Conservation (phyloP, 164 flowering plant species). For the Berberis vulgaris region DNA sequence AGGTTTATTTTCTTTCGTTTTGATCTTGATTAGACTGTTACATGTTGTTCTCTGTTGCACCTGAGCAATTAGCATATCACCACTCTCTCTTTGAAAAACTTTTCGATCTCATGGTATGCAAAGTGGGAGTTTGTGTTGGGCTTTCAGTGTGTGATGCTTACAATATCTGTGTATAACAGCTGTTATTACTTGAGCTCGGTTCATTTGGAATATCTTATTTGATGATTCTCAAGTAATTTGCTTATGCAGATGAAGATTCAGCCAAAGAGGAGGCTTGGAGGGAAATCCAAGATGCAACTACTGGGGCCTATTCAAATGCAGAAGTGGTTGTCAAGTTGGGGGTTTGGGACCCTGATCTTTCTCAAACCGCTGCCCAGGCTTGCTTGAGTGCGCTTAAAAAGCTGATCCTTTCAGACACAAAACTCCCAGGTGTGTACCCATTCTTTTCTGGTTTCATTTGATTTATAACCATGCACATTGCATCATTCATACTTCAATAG, state of each 20-base stretch:
- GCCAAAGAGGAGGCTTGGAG: constrained; percentile 69
- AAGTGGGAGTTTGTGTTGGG: background rate
- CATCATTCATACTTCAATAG: background rate
- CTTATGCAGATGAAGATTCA: constrained; percentile 59
- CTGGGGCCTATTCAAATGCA: constrained; percentile 57
- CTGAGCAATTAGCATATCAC: background rate
- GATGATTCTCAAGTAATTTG: background rate
- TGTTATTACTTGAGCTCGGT: background rate
- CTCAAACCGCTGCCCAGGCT: constrained; percentile 48
- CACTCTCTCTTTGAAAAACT: background rate
- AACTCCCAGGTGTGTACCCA: constrained; percentile 64
- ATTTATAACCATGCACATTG: background rate
- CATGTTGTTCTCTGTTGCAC: no score
- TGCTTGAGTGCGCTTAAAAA: constrained; percentile 80
- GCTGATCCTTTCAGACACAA: constrained; percentile 64
- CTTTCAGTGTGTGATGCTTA: background rate
- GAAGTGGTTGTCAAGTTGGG: constrained; percentile 81
- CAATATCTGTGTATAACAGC: background rate
- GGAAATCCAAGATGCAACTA: constrained; percentile 35
- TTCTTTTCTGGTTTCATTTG: background rate
- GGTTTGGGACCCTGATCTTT: constrained; percentile 1
- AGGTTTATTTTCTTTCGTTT: no score
- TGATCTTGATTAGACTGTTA: no score
- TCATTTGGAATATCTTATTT: no score
- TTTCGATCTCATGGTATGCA: background rate